Evolutionary conservation across 2,329 filamentous ascomycete species (phyloP).

Genomic region (Apiospora phragmitis): DNA sequence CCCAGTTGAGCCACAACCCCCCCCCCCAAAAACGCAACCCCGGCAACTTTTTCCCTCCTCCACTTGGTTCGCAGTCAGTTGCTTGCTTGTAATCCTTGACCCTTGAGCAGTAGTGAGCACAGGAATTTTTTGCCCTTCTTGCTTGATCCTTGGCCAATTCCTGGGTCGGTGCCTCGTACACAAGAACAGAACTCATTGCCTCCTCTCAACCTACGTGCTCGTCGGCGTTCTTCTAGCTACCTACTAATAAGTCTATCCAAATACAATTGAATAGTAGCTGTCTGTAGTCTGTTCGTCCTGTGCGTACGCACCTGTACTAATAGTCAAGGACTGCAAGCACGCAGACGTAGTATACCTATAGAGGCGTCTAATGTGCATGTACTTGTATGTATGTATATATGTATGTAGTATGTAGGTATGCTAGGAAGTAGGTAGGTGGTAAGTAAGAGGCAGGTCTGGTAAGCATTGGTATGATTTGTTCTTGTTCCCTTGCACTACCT

Average conservation of each 20-base stretch:
- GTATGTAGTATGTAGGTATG: neutral
- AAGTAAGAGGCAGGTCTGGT: neutral
- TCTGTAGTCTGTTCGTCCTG: neutral
- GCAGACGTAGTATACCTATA: neutral
- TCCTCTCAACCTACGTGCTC: neutral
- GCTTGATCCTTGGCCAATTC: neutral
- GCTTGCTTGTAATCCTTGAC: conserved; percentile 5
- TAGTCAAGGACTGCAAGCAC: neutral
- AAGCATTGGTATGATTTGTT: neutral
- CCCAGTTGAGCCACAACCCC: conserved; percentile 3
- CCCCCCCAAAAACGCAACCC: neutral
- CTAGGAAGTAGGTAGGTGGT: neutral
- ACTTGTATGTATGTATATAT: no score
- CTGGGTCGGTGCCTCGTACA: neutral
- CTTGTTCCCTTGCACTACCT: neutral
- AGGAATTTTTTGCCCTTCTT: neutral
- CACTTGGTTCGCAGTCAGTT: conserved; percentile 1
- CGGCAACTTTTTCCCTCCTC: neutral
- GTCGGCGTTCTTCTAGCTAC: neutral
- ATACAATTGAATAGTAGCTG: neutral
- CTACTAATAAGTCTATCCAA: neutral
- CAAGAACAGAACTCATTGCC: neutral
- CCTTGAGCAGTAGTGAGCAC: neutral
- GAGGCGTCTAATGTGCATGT: no score
- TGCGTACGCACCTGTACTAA: neutral